These are phyloP conservation scores for Phytophthora uliginosa DNA, from an alignment of 352 stramenopile species.

Conservation along the genomic window DNA sequence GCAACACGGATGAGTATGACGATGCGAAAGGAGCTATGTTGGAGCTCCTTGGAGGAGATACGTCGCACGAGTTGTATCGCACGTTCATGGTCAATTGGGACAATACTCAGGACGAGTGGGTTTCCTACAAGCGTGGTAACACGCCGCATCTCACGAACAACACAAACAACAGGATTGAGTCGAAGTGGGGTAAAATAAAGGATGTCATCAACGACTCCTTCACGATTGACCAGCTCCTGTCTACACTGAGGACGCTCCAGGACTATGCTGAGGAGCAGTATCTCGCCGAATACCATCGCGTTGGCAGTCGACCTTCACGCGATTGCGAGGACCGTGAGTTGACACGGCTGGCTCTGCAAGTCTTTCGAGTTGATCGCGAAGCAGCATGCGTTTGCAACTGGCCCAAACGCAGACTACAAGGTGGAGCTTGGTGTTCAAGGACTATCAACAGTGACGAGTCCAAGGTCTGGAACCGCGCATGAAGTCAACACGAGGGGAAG, in stretches of 20 bases:
- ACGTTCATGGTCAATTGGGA: not conserved
- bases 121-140: not conserved
- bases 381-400: not conserved
- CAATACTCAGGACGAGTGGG: not conserved
- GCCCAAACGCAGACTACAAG: not conserved
- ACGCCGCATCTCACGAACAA: not conserved
- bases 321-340: not conserved
- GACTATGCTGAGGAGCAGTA: not conserved
- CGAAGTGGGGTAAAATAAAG: not conserved
- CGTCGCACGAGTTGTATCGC: not conserved
- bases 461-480: not conserved
- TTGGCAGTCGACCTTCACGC: not conserved
- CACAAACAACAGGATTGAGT: not conserved
- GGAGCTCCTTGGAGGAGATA: not conserved
- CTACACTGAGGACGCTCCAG: not conserved
- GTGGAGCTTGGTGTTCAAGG: not conserved
- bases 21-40: not conserved
- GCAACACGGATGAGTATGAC: not conserved
- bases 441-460: not conserved
- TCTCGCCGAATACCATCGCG: not conserved
- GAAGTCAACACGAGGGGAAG: not conserved
- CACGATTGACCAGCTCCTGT: not conserved
- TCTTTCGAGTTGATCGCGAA: not conserved
- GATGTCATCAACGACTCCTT: not conserved
- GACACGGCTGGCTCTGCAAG: constrained; percentile 2